Conservation (phyloP, 768 basidiomycete genomes). For the Hortiboletus campestris region DNA sequence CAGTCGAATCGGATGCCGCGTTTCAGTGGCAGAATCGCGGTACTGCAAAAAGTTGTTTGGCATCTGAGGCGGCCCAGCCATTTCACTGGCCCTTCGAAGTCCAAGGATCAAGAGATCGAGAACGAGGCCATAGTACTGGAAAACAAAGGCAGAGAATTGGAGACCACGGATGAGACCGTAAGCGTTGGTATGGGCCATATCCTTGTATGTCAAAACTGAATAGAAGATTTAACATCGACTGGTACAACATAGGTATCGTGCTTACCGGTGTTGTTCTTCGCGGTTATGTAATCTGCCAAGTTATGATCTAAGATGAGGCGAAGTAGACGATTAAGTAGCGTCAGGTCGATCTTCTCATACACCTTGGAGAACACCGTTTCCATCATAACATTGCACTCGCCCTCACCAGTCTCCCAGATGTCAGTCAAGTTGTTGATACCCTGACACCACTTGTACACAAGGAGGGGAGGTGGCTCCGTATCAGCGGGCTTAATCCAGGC, state of each 20-base stretch:
- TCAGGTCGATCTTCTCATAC: slow-evolving; percentile 98
- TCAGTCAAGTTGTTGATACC: slow-evolving; percentile 99
- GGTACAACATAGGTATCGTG: not conserved
- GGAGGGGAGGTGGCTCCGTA: slow-evolving; percentile 92
- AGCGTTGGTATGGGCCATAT: slow-evolving; percentile 98
- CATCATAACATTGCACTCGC: slow-evolving; percentile 98
- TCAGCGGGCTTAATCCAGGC: slow-evolving; percentile 99
- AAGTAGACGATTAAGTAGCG: slow-evolving; percentile 90
- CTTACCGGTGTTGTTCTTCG: slow-evolving; percentile 92
- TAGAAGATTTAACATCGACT: not conserved
- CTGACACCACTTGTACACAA: slow-evolving; percentile 99
- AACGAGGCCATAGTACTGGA: slow-evolving; percentile 97
- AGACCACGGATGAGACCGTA: slow-evolving; percentile 97
- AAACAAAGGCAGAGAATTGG: slow-evolving; percentile 98
- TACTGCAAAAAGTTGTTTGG: slow-evolving; percentile 99
- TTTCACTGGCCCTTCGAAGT: slow-evolving; percentile 96
- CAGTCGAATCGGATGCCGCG: slow-evolving; percentile 94
- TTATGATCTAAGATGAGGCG: slow-evolving; percentile 98
- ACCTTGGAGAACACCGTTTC: slow-evolving; percentile 97
- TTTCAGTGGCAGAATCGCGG: slow-evolving; percentile 92
- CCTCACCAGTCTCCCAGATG: slow-evolving; percentile 97
- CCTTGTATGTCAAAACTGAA: slow-evolving; percentile 82
- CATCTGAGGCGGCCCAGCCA: slow-evolving; percentile 97
- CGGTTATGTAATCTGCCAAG: slow-evolving; percentile 97
- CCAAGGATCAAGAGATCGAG: slow-evolving; percentile 95